Conservation (phyloP, 495 filamentous ascomycete species). For the Ramalina peruviana region DNA sequence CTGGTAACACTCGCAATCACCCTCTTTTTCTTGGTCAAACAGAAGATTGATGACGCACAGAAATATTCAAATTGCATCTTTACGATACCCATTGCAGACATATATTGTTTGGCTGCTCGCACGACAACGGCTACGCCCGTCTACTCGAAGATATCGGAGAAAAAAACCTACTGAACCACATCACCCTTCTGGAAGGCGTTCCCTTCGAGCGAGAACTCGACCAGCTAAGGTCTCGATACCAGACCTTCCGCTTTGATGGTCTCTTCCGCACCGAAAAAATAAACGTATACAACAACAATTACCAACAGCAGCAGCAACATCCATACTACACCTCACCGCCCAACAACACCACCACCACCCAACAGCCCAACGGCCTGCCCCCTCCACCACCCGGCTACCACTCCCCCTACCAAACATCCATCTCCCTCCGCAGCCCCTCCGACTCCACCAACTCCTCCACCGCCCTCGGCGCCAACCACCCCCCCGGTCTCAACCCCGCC, state of each 20-base stretch:
- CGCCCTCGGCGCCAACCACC: constrained; percentile 3
- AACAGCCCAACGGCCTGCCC: constrained; percentile 3
- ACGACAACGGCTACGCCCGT: constrained; percentile 57
- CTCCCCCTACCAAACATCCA: constrained; percentile 28
- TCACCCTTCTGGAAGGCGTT: constrained; percentile 63
- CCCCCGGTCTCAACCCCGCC: constrained; percentile 19
- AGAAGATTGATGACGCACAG: constrained; percentile 25
- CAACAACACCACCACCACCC: background rate
- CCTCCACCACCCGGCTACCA: constrained; percentile 10
- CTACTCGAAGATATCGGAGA: constrained; percentile 53
- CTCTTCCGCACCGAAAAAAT: constrained; percentile 56
- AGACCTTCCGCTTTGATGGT: constrained; percentile 43
- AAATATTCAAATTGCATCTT: constrained; percentile 52
- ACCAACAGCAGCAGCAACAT: constrained; percentile 1
- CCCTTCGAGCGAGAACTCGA: constrained; percentile 55
- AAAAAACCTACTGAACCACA: constrained; percentile 35
- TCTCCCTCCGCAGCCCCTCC: constrained; percentile 7
- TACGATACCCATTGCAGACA: constrained; percentile 68
- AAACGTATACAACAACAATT: constrained; percentile 18
- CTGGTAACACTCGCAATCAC: constrained; percentile 35
- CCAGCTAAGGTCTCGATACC: constrained; percentile 36
- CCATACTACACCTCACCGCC: constrained; percentile 20
- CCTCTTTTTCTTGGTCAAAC: no score
- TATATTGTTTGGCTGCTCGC: constrained; percentile 65
- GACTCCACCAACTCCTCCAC: constrained; percentile 31